Evolutionary conservation across 305 asterid genomes (phyloP).

Genomic region (Fraxinus xanthoxyloides): DNA sequence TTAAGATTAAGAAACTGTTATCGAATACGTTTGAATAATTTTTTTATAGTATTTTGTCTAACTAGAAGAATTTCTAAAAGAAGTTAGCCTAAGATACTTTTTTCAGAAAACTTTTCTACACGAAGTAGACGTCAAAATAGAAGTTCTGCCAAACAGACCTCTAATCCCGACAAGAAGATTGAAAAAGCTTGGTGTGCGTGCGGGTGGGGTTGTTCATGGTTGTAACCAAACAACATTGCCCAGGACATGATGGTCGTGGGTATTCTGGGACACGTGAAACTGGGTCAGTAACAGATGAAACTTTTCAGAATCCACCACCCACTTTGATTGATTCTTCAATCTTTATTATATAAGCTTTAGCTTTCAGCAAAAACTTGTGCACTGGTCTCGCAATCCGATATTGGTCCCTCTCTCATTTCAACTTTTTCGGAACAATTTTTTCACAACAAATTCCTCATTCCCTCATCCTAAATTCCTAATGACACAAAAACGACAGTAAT

Average conservation of each 20-base stretch:
- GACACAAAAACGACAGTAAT: neutral
- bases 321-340: neutral
- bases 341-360: neutral
- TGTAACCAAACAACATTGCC: neutral
- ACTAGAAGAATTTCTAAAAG: too few species aligned
- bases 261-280: neutral
- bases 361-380: neutral
- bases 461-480: neutral
- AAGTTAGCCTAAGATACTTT: neutral
- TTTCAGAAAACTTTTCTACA: too few species aligned
- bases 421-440: neutral
- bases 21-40: too few species aligned
- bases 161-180: neutral
- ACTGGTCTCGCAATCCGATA: neutral
- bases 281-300: neutral
- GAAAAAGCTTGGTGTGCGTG: neutral
- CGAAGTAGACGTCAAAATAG: neutral
- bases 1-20: too few species aligned
- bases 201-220: neutral
- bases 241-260: neutral
- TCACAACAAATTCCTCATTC: neutral
- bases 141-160: too few species aligned
- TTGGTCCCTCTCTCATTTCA: neutral
- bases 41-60: too few species aligned
- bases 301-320: neutral